A percentile compares a stretch with the other conserved stretches of the same genome.
Evolutionary conservation across 2,329 filamentous ascomycete species (phyloP).

Genomic region (Lecanicillium sp.): DNA sequence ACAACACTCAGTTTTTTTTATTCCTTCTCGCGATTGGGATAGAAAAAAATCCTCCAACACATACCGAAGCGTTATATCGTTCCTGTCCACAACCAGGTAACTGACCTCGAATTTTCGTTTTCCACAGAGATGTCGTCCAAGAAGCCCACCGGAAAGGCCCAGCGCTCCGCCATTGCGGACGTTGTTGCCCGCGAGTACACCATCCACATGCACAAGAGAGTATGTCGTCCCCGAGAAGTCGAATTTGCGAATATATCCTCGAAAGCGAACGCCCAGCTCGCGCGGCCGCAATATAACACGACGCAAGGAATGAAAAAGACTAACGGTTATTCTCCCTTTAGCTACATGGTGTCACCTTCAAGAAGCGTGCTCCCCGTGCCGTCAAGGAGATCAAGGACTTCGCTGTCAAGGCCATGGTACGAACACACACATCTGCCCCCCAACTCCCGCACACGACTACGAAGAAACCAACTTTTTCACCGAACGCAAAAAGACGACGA

Average conservation of each 20-base stretch:
- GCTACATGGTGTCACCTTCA: slow-evolving; percentile 97
- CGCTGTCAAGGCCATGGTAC: slow-evolving; percentile 91
- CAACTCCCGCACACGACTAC: neutral
- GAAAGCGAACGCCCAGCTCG: neutral
- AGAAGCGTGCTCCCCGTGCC: slow-evolving; percentile 96
- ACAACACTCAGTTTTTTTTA: neutral
- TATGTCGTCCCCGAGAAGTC: slow-evolving; percentile 25
- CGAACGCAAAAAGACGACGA: neutral
- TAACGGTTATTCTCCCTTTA: slow-evolving; percentile 39
- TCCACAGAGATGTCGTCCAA: slow-evolving; percentile 38
- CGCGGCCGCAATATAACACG: neutral
- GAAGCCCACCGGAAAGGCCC: slow-evolving; percentile 35
- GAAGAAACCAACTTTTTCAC: neutral
- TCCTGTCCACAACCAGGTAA: neutral
- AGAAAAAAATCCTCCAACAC: neutral
- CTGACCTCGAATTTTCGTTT: slow-evolving; percentile 14
- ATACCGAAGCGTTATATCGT: too few species aligned
- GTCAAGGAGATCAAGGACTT: slow-evolving; percentile 99
- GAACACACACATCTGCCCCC: slow-evolving; percentile 32
- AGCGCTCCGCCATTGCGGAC: slow-evolving; percentile 95
- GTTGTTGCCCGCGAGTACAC: slow-evolving; percentile 99
- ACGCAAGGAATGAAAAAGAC: neutral
- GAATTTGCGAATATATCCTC: neutral
- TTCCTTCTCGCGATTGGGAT: neutral
- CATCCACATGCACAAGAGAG: slow-evolving; percentile 98